phyloP scores from a whole-genome alignment of 1,139 yeast genomes.

The Blastobotrys malaysiensis region DNA sequence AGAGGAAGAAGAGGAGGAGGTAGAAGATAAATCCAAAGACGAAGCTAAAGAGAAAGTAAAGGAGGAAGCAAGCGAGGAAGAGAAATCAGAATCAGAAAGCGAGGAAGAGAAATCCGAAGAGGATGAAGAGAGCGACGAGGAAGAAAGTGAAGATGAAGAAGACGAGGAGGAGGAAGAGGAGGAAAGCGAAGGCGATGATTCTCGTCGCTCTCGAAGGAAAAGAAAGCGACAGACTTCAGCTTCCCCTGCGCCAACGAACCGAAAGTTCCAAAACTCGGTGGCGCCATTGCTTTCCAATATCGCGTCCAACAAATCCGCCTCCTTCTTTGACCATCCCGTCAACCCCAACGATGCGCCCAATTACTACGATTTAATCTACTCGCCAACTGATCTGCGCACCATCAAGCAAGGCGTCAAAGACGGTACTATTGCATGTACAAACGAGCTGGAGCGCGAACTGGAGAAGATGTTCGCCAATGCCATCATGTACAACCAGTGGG shows the following conservation, averaged over 20 bases:
- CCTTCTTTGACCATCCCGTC: slow-evolving; percentile 69
- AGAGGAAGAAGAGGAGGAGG: slow-evolving; percentile 10
- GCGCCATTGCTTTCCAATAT: slow-evolving; percentile 56
- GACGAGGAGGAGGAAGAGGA: slow-evolving; percentile 3
- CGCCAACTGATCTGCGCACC: slow-evolving; percentile 64
- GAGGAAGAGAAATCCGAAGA: slow-evolving; percentile 9
- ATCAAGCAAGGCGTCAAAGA: slow-evolving; percentile 55
- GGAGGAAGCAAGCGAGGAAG: slow-evolving; percentile 10
- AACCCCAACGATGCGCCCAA: slow-evolving; percentile 63
- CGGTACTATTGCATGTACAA: slow-evolving; percentile 45
- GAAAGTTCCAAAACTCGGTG: slow-evolving; percentile 31
- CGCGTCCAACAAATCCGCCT: slow-evolving; percentile 66
- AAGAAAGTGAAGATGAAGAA: slow-evolving; percentile 8
- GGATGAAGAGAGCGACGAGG: slow-evolving; percentile 9
- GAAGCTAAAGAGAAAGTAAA: background rate
- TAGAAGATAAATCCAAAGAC: background rate
- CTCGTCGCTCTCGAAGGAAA: slow-evolving; percentile 23
- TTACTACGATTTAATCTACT: slow-evolving; percentile 54
- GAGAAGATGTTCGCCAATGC: slow-evolving; percentile 80
- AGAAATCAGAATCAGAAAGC: no score
- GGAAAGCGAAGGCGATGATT: slow-evolving; percentile 10
- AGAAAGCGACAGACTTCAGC: slow-evolving; percentile 20
- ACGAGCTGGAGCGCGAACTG: slow-evolving; percentile 60
- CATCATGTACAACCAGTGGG: slow-evolving; percentile 69
- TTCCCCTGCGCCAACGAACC: slow-evolving; percentile 19